A percentile compares a stretch with the other conserved stretches of the same genome.
Conservation (phyloP, 2,329 filamentous ascomycete genomes). For the Trichoderma gracile region DNA sequence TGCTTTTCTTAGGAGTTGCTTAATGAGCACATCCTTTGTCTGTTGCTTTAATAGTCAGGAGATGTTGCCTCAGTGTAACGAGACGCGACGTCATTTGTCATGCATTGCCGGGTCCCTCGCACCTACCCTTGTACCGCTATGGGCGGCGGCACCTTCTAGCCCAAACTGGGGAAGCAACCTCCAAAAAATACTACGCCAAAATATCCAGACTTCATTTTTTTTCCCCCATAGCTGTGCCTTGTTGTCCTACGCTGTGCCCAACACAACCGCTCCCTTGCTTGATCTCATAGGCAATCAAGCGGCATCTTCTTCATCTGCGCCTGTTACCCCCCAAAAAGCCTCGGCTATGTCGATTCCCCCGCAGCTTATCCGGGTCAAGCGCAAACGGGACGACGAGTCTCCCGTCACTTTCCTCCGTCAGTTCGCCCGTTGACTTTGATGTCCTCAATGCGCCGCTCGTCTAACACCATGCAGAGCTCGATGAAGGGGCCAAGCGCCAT, state of each 20-base stretch:
- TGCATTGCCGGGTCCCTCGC: neutral
- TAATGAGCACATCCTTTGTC: too few relatives aligned
- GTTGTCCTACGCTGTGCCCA: neutral
- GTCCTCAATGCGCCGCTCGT: conserved; percentile 13
- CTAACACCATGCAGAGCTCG: conserved; percentile 47
- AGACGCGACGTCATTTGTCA: conserved; percentile 22
- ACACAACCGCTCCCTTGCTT: neutral
- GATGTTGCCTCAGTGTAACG: conserved; percentile 6
- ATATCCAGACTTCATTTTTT: neutral
- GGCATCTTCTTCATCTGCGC: neutral
- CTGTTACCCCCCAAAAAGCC: neutral
- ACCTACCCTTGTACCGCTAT: neutral
- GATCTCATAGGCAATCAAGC: neutral
- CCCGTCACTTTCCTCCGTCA: conserved; percentile 59
- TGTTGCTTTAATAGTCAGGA: conserved; percentile 10
- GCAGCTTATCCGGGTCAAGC: conserved; percentile 61
- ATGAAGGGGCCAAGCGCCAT: conserved; percentile 55
- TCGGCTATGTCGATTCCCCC: conserved; percentile 57
- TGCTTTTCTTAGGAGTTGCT: too few relatives aligned
- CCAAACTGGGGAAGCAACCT: conserved; percentile 8
- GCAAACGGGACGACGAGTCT: conserved; percentile 56
- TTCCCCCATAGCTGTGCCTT: neutral
- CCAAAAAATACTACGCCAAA: conserved; percentile 6
- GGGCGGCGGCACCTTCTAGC: neutral
- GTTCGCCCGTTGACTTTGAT: conserved; percentile 30